These are phyloP conservation scores for Paracorniculantispora psalliotae DNA, from an alignment of 2,329 filamentous ascomycete genomes.

Conservation along the genomic window DNA sequence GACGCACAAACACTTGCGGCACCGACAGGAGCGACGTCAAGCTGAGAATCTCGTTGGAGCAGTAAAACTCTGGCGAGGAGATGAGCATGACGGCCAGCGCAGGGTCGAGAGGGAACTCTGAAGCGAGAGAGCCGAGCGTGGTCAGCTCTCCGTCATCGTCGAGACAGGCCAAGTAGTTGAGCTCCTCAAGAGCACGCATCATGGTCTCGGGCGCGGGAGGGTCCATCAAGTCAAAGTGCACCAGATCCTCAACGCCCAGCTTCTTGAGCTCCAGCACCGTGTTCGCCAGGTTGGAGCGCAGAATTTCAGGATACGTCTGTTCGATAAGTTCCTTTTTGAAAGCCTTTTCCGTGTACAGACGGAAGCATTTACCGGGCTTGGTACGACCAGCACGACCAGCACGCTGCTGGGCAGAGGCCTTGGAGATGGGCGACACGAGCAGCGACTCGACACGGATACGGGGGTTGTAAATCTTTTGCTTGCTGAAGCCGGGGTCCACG, in stretches of 20 bases:
- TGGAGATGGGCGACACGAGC: conserved; percentile 95
- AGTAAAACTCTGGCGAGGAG: conserved; percentile 95
- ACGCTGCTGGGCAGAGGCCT: conserved; percentile 92
- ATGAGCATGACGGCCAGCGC: conserved; percentile 96
- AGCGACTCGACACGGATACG: conserved; percentile 94
- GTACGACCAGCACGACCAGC: conserved; percentile 99
- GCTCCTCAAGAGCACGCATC: conserved; percentile 94
- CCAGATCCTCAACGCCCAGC: conserved; percentile 88
- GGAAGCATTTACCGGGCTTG: conserved; percentile 95
- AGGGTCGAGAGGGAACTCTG: conserved; percentile 92
- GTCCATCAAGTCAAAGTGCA: conserved; percentile 99
- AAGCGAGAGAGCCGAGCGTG: conserved; percentile 76
- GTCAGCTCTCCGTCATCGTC: conserved; percentile 96
- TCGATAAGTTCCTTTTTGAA: conserved; percentile 99
- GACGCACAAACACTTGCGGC: conserved; percentile 88
- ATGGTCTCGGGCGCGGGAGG: conserved; percentile 95
- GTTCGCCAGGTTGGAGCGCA: conserved; percentile 89
- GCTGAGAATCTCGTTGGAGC: conserved; percentile 95
- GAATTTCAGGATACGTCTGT: conserved; percentile 92
- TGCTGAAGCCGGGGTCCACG: conserved; percentile 98
- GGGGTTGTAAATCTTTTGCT: conserved; percentile 99
- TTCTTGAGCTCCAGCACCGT: conserved; percentile 97
- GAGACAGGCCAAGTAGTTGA: conserved; percentile 94
- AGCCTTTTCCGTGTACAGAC: conserved; percentile 87
- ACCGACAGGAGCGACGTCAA: conserved; percentile 92